phyloP scores from a whole-genome alignment of 75 land plant genomes.

The Selaginella moellendorffii region DNA sequence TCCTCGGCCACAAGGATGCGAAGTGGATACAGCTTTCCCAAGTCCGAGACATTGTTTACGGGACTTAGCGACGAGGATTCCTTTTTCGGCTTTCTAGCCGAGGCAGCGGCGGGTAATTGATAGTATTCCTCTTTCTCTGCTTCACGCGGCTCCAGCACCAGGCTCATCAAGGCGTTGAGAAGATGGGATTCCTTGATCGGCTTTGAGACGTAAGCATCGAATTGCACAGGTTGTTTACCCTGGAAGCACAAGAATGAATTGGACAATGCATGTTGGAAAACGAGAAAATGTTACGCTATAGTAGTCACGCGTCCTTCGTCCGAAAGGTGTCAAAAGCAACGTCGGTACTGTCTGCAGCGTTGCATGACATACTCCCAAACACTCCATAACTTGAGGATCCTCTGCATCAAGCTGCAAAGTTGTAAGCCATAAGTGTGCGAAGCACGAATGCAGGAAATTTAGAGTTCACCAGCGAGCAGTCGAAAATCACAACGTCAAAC shows the following conservation, averaged over 20 bases:
- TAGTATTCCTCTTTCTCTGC: not conserved
- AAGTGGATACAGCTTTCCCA: conserved; percentile 1
- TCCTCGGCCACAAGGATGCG: not conserved
- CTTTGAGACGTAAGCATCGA: conserved; percentile 1
- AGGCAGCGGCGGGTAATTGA: too few relatives aligned
- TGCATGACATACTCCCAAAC: not conserved
- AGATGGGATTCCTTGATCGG: conserved; percentile 5
- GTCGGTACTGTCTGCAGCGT: not conserved
- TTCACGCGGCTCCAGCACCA: not conserved
- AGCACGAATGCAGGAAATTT: not conserved
- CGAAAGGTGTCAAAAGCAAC: not conserved
- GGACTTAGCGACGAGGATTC: too few relatives aligned
- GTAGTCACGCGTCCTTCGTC: not conserved
- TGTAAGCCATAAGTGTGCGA: not conserved
- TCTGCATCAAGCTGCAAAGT: not conserved
- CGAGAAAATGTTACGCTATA: not conserved
- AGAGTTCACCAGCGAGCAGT: conserved; percentile 2
- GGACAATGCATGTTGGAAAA: too few relatives aligned
- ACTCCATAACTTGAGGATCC: conserved; percentile 1
- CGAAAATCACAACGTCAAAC: conserved; percentile 1
- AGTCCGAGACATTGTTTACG: not conserved
- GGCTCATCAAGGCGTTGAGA: not conserved
- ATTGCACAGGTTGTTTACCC: not conserved
- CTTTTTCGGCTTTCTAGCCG: not conserved
- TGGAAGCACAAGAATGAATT: too few relatives aligned